phyloP scores from a whole-genome alignment of 2,329 filamentous ascomycete genomes.

The Fusarium pseudoanthophilum region DNA sequence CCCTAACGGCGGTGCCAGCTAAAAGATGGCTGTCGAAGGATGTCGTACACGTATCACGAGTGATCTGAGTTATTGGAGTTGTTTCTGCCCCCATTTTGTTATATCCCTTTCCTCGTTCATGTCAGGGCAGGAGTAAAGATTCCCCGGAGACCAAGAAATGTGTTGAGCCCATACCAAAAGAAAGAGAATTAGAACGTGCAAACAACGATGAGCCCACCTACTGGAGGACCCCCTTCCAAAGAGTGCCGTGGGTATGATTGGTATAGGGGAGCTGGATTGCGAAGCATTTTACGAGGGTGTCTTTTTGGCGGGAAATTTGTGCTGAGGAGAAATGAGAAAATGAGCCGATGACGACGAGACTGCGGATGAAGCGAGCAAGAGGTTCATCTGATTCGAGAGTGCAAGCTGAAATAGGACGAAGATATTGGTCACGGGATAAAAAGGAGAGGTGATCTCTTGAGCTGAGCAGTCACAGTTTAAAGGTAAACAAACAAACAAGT shows the following conservation, averaged over 20 bases:
- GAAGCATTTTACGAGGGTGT: background rate
- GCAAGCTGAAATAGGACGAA: constrained; percentile 5
- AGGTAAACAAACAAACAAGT: constrained; percentile 27
- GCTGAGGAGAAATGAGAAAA: background rate
- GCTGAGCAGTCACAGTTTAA: constrained; percentile 7
- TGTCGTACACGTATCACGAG: constrained; percentile 7
- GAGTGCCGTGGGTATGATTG: constrained; percentile 43
- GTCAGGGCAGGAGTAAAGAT: constrained; percentile 44
- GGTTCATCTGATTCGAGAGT: background rate
- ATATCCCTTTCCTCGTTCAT: constrained; percentile 45
- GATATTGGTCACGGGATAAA: background rate
- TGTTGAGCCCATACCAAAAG: constrained; percentile 44
- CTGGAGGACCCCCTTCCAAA: constrained; percentile 36
- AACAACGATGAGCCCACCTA: constrained; percentile 44
- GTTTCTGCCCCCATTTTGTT: constrained; percentile 41
- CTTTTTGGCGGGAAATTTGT: constrained; percentile 2
- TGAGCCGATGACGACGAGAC: constrained; percentile 2
- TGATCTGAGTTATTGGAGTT: constrained; percentile 41
- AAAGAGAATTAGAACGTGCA: constrained; percentile 47
- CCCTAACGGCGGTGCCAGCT: constrained; percentile 43
- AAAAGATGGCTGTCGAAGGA: constrained; percentile 3
- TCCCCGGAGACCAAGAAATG: constrained; percentile 43
- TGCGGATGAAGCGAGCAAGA: constrained; percentile 6
- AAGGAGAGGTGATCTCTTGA: constrained; percentile 2
- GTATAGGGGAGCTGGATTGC: constrained; percentile 24